Evolutionary conservation across 768 basidiomycete genomes (phyloP), one percentile per base, ranked within the genome.

Genomic region (Lentinula guzmanii): DNA sequence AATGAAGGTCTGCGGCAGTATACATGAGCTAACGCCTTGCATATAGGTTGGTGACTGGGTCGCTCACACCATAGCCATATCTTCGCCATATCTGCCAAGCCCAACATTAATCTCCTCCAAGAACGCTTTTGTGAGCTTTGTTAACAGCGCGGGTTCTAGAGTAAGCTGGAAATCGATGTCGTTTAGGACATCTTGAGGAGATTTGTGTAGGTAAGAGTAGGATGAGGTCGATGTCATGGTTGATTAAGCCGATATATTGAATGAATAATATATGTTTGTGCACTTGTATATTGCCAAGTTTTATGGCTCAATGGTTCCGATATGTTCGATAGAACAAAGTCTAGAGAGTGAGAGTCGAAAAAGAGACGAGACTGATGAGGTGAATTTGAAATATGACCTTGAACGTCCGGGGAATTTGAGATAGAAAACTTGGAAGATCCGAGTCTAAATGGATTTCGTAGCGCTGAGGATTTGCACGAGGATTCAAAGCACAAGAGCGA

Each of bases 31-130:
- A 2, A n/a, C 4, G 24, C 28, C 21, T 70, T 34, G 69, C 61
- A 58, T 61, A 61, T 55, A 54, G 31, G 61, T 42, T 28, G 41
- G 13, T 37, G 6, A 45, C 50, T 16, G 35, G 43, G 21, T 55
- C n/a, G 70, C 85, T 61, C 65, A 91, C 87, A 98, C 94, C 92
- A 98, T 97, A 5, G 95, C 93, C 87, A 96, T 90, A 43, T 89
- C 78, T 50, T 89, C 83, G 39, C 84, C 85, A 76, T 94, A 94
- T 65, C 75, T 76, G 3, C 77, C 72, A 16, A 99, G 76, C 13
- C 97, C 97, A 7, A 83, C 69, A 37, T 80, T 78, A 69, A 94
- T 87, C 70, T 98, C 95, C 58, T 82, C 77, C 37, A 95, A 79
- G 73, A 98, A 98, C 33, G 87, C 83, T 41, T 81, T 75, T 9